phyloP scores from a whole-genome alignment of 768 basidiomycete species.

The Auriculariales sp. region DNA sequence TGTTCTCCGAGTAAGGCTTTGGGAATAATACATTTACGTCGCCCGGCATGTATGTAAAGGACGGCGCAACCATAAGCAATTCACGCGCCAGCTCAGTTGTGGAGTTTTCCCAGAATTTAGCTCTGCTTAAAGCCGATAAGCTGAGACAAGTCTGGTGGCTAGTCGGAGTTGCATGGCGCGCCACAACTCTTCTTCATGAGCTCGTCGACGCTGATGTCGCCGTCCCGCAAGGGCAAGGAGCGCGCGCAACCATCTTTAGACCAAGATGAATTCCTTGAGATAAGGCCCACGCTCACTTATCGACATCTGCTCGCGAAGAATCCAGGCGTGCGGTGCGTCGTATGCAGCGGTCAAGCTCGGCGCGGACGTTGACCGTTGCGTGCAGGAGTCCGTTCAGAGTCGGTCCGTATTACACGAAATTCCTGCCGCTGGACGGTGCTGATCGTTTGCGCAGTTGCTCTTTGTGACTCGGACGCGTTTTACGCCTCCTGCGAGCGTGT shows the following conservation, averaged over 20 bases:
- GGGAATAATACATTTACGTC: no score
- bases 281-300: slow-evolving; percentile 60
- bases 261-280: slow-evolving; percentile 20
- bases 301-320: slow-evolving; percentile 57
- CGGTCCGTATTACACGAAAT: slow-evolving; percentile 7
- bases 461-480: slow-evolving; percentile 85
- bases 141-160: no score
- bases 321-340: slow-evolving; percentile 38
- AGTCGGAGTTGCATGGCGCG: no score
- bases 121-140: no score
- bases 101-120: no score
- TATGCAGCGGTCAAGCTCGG: neutral
- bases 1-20: no score
- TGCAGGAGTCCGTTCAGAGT: slow-evolving; percentile 55
- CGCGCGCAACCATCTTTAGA: no score
- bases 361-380: neutral
- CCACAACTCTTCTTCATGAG: neutral
- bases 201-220: neutral
- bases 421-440: neutral
- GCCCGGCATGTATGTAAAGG: no score
- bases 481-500: slow-evolving; percentile 79
- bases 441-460: slow-evolving; percentile 36
- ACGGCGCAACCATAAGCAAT: no score
- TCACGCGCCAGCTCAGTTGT: no score
- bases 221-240: slow-evolving; percentile 7